These are phyloP conservation scores for Fusarium neocosmosporiellum DNA, from an alignment of 2,329 filamentous ascomycete species.

Conservation along the genomic window DNA sequence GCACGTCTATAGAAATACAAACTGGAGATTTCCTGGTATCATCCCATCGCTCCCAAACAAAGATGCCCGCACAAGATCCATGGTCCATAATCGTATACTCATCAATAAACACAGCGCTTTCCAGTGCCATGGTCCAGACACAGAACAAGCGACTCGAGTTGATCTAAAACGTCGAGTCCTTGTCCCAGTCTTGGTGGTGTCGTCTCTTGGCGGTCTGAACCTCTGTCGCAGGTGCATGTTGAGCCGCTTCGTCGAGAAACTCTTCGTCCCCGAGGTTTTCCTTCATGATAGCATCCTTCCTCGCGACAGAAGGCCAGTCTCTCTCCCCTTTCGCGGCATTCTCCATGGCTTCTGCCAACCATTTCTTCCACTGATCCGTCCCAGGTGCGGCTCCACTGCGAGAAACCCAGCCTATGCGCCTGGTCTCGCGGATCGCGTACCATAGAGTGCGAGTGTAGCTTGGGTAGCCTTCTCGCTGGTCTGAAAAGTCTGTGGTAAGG, in stretches of 20 bases:
- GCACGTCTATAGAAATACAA: neutral
- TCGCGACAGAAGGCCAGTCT: constrained; percentile 59
- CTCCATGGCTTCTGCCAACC: constrained; percentile 62
- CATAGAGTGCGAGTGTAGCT: constrained; percentile 68
- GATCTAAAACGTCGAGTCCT: constrained; percentile 40
- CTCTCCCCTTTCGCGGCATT: constrained; percentile 49
- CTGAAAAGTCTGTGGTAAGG: constrained; percentile 38
- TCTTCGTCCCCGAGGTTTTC: constrained; percentile 34
- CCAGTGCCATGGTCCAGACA: neutral
- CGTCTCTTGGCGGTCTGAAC: constrained; percentile 30
- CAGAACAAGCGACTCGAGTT: neutral
- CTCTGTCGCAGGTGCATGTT: constrained; percentile 46
- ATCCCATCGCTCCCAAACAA: neutral
- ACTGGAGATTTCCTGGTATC: neutral
- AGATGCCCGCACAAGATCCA: neutral
- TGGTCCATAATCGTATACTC: neutral
- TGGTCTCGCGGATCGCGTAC: constrained; percentile 68
- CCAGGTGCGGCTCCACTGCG: constrained; percentile 62
- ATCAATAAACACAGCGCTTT: neutral
- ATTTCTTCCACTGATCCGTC: constrained; percentile 64
- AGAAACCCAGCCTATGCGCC: constrained; percentile 63
- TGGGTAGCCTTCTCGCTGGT: constrained; percentile 54
- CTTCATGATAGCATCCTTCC: constrained; percentile 62
- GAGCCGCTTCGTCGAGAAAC: constrained; percentile 42
- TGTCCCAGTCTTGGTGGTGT: constrained; percentile 35